Conservation (phyloP, 2,329 filamentous ascomycete species). For the Cyphellophora attinorum region DNA sequence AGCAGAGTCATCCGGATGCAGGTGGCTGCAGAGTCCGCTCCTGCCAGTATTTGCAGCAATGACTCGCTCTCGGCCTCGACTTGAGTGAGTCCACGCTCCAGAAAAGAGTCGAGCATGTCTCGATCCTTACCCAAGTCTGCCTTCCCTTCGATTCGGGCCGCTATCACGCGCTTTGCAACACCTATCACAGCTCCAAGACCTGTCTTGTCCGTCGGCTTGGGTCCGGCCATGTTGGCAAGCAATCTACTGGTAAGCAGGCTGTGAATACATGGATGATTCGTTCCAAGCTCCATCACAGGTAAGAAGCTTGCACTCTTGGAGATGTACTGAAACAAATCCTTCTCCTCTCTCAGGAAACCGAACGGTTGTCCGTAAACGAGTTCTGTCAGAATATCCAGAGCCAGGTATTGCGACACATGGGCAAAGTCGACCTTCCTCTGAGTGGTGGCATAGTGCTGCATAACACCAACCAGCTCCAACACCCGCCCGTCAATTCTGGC, state of each 20-base stretch:
- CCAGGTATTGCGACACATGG: conserved; percentile 10
- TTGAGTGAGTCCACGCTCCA: conserved; percentile 17
- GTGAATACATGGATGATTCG: conserved; percentile 1
- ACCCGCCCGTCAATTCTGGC: conserved; percentile 7
- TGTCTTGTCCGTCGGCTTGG: conserved; percentile 6
- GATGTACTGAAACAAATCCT: conserved; percentile 10
- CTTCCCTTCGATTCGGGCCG: conserved; percentile 13
- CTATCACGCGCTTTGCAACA: conserved; percentile 14
- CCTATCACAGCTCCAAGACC: conserved; percentile 14
- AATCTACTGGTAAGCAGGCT: neutral
- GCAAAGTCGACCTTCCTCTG: conserved; percentile 10
- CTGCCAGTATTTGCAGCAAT: conserved; percentile 11
- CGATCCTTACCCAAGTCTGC: conserved; percentile 8
- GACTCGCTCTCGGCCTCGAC: conserved; percentile 10
- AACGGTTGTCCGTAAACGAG: conserved; percentile 12
- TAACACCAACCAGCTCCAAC: conserved; percentile 4
- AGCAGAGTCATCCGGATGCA: conserved; percentile 7
- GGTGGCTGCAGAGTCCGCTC: conserved; percentile 9
- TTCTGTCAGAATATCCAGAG: conserved; percentile 11
- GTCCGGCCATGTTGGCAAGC: neutral
- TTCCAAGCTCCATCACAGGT: neutral
- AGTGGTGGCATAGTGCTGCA: conserved; percentile 2
- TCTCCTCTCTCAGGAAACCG: conserved; percentile 11
- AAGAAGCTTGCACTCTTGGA: conserved; percentile 1
- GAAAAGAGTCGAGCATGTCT: conserved; percentile 24